Percentiles rank a stretch among this genome's conserved stretches.
phyloP scores from a whole-genome alignment of 441 rosid genomes.

The Croton laevigatus region DNA sequence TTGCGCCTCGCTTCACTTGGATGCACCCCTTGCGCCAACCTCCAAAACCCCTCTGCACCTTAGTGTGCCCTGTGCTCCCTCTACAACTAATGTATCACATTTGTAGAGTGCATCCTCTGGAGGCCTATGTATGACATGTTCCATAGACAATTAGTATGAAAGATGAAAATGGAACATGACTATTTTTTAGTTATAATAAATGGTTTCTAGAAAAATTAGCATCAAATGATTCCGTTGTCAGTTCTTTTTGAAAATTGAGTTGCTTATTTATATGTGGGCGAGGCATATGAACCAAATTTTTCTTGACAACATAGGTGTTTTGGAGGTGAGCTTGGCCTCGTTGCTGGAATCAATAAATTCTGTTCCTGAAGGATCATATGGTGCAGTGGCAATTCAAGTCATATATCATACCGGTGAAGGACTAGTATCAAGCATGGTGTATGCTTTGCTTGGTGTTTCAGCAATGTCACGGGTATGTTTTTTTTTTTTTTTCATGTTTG shows the following conservation, averaged over 20 bases:
- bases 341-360: conserved; percentile 55
- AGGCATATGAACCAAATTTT: conserved; percentile 13
- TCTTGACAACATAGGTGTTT: conserved; percentile 45
- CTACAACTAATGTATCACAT: too few species aligned
- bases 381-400: conserved; percentile 66
- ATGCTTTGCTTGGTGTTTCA: conserved; percentile 95
- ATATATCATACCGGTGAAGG: conserved; percentile 90
- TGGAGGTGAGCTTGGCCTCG: conserved; percentile 66
- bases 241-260: conserved; percentile 15
- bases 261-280: conserved; percentile 5
- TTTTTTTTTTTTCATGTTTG: not conserved
- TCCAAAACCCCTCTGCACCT: too few species aligned
- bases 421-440: conserved; percentile 79
- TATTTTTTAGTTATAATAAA: not conserved
- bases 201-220: not conserved
- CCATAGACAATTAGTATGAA: not conserved
- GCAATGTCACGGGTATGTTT: conserved; percentile 94
- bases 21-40: too few species aligned
- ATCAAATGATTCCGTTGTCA: not conserved
- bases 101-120: too few species aligned
- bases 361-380: conserved; percentile 69
- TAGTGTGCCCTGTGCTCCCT: too few species aligned
- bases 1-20: too few species aligned
- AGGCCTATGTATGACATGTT: too few species aligned
- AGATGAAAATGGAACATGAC: not conserved